These are phyloP conservation scores for Bryoerythrophyllum caledonicum DNA, from an alignment of 225 moss, liverwort and hornwort species.

Conservation along the genomic window DNA sequence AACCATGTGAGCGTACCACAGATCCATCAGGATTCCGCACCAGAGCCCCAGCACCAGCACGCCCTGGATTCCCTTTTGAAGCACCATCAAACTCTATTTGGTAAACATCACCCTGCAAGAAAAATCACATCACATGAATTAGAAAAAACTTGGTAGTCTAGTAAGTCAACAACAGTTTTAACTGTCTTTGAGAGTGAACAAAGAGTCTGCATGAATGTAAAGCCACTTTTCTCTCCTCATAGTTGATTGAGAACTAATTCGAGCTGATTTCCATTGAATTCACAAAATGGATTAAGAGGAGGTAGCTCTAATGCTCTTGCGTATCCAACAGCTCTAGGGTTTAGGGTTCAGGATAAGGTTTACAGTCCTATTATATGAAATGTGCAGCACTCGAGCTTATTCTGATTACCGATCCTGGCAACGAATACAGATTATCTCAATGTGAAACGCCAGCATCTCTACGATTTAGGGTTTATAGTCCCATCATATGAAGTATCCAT, in stretches of 20 bases:
- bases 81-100: constrained; percentile 94
- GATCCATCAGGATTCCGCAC: constrained; percentile 83
- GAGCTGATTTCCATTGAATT: too few species aligned
- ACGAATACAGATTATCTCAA: constrained; percentile 29
- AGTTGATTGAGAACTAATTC: too few species aligned
- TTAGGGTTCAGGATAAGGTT: too few species aligned
- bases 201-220: too few species aligned
- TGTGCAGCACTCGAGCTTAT: constrained; percentile 11
- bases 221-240: too few species aligned
- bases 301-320: not conserved
- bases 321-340: constrained; percentile 1
- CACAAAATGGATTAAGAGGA: too few species aligned
- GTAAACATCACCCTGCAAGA: constrained; percentile 51
- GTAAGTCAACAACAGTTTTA: too few species aligned
- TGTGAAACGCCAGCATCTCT: constrained; percentile 10
- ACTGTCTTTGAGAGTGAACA: too few species aligned
- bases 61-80: constrained; percentile 91
- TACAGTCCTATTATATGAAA: constrained; percentile 8
- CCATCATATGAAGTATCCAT: not conserved
- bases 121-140: not conserved
- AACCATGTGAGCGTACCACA: constrained; percentile 56
- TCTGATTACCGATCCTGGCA: constrained; percentile 2
- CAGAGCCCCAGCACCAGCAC: constrained; percentile 91
- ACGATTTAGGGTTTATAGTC: not conserved
- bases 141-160: too few species aligned